phyloP scores from a whole-genome alignment of 2,329 filamentous ascomycete species.

The Pestalotiopsis sp. region DNA sequence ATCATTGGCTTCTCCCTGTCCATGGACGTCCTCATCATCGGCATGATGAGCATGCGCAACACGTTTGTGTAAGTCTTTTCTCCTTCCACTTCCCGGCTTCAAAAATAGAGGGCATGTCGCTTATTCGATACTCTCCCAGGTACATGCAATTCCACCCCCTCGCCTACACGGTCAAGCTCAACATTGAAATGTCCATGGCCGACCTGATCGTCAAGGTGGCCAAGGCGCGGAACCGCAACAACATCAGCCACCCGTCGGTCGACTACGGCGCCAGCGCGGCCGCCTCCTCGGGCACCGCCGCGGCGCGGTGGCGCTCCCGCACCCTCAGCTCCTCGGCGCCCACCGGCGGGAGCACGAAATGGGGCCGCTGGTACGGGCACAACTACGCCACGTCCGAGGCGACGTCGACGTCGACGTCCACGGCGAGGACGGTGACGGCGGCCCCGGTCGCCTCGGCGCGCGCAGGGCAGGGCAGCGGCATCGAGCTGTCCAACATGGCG shows the following conservation, averaged over 20 bases:
- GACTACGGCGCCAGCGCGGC: background rate
- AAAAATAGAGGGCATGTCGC: conserved; percentile 41
- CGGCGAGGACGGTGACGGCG: too few species aligned
- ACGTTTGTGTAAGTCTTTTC: conserved; percentile 23
- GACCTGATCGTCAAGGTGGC: conserved; percentile 47
- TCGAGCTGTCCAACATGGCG: background rate
- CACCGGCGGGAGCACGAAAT: background rate
- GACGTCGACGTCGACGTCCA: background rate
- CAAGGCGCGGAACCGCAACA: background rate
- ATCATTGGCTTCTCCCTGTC: conserved; percentile 46
- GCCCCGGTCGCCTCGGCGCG: too few species aligned
- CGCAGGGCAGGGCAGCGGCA: background rate
- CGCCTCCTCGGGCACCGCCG: background rate
- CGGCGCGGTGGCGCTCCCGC: background rate
- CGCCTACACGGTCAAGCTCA: conserved; percentile 55
- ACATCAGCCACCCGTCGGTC: background rate
- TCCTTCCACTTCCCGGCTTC: conserved; percentile 40
- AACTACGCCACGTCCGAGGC: background rate
- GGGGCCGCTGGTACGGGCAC: background rate
- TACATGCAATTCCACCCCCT: conserved; percentile 56
- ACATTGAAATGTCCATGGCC: conserved; percentile 59
- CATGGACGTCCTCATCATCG: conserved; percentile 38
- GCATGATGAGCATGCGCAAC: conserved; percentile 44
- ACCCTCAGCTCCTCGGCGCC: background rate
- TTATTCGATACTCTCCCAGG: conserved; percentile 32